Evolutionary conservation across 192 early-diverging fungal species (phyloP).

Genomic region (Coemansia sp.): DNA sequence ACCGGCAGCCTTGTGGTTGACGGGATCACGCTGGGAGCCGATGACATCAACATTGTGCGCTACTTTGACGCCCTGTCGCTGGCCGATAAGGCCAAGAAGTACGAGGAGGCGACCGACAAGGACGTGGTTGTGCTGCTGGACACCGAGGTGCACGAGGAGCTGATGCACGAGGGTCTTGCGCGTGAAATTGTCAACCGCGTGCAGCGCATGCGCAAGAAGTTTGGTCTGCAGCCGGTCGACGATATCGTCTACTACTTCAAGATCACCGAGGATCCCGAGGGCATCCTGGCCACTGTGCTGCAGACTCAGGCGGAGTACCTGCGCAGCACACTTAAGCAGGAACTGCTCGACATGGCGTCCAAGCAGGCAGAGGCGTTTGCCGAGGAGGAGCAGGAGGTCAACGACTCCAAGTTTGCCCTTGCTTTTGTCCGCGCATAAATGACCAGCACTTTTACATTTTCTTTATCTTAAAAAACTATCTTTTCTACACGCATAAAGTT

Average conservation of each 20-base stretch:
- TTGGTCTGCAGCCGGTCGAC: conserved; percentile 82
- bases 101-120: conserved; percentile 74
- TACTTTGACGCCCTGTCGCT: conserved; percentile 72
- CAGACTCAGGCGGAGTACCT: conserved; percentile 70
- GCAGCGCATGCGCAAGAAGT: conserved; percentile 96
- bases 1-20: conserved; percentile 68
- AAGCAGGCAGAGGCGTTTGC: conserved; percentile 57
- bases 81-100: conserved; percentile 46
- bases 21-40: conserved; percentile 74
- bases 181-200: conserved; percentile 97
- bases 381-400: conserved; percentile 74
- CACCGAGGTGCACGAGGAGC: conserved; percentile 69
- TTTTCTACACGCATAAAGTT: background rate
- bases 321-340: conserved; percentile 69
- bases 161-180: conserved; percentile 88
- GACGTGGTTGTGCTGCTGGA: conserved; percentile 90
- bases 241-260: conserved; percentile 81
- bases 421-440: conserved; percentile 48
- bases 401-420: conserved; percentile 75
- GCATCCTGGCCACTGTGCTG: conserved; percentile 69
- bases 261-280: conserved; percentile 67
- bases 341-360: conserved; percentile 45
- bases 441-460: background rate
- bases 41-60: conserved; percentile 83
- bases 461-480: background rate